Conservation (phyloP, 2,329 filamentous ascomycete species). For the Fusarium proliferatum region DNA sequence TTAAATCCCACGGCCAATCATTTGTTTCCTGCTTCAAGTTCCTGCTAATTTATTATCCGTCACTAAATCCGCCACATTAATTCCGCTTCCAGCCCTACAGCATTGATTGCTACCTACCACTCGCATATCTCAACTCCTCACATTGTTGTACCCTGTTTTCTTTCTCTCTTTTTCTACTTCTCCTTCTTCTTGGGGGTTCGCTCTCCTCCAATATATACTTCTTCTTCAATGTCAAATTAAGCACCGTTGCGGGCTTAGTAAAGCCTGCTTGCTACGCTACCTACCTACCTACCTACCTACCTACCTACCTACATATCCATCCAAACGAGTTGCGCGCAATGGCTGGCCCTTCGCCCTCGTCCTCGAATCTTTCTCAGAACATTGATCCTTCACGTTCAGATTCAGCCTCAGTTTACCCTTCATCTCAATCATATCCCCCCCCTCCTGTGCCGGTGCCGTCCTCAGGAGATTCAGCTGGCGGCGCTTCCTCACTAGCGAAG, state of each 20-base stretch:
- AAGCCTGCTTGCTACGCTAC: not conserved
- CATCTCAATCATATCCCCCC: constrained; percentile 31
- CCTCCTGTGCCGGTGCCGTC: constrained; percentile 14
- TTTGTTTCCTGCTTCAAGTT: constrained; percentile 2
- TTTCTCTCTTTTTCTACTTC: not conserved
- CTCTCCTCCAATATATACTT: not conserved
- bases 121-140: not conserved
- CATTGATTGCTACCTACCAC: not conserved
- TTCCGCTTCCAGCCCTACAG: constrained; percentile 23
- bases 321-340: constrained; percentile 39
- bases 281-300: not conserved
- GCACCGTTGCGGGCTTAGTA: constrained; percentile 39
- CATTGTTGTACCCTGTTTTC: not conserved
- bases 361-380: constrained; percentile 45
- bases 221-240: constrained; percentile 1
- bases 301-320: not conserved
- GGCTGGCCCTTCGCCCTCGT: constrained; percentile 47
- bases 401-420: constrained; percentile 22
- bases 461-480: constrained; percentile 1
- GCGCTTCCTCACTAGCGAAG: constrained; percentile 6
- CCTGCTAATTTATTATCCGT: constrained; percentile 19
- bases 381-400: constrained; percentile 46
- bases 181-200: not conserved
- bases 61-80: constrained; percentile 4
- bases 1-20: constrained; percentile 18